Percentiles rank a stretch among this genome's conserved stretches.
Evolutionary conservation across 805 yeast species (phyloP).

Genomic region (Kregervanrija fluxuum): DNA sequence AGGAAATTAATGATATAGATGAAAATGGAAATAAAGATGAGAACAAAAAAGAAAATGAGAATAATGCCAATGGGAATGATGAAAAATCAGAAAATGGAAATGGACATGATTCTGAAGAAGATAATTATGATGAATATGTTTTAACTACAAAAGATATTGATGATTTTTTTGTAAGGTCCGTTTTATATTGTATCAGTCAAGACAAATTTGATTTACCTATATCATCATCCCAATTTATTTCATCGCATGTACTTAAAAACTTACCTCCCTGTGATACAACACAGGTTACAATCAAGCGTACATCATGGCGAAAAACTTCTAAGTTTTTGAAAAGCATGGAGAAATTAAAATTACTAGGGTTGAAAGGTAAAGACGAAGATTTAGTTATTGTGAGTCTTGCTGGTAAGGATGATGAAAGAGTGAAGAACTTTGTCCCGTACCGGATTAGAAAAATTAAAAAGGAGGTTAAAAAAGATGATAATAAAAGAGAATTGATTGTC

Average conservation of each 20-base stretch:
- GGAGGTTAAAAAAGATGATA: background rate
- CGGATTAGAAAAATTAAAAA: slow-evolving; percentile 28
- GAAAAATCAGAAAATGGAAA: slow-evolving; percentile 3
- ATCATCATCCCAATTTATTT: slow-evolving; percentile 66
- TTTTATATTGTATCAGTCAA: slow-evolving; percentile 59
- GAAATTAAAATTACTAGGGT: slow-evolving; percentile 56
- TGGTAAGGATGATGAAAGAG: slow-evolving; percentile 36
- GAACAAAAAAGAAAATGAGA: slow-evolving; percentile 7
- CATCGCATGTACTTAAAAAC: slow-evolving; percentile 60
- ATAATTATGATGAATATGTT: slow-evolving; percentile 24
- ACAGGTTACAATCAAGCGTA: slow-evolving; percentile 58
- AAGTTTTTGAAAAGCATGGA: slow-evolving; percentile 85
- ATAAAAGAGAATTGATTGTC: slow-evolving; percentile 17
- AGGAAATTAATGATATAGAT: slow-evolving; percentile 15
- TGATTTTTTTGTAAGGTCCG: slow-evolving; percentile 61
- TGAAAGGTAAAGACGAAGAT: slow-evolving; percentile 85
- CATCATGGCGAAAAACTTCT: slow-evolving; percentile 85
- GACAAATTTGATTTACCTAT: slow-evolving; percentile 58
- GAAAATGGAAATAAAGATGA: slow-evolving; percentile 5
- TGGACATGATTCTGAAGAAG: slow-evolving; percentile 13
- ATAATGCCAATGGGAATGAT: background rate
- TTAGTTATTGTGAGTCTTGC: slow-evolving; percentile 48
- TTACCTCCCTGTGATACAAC: slow-evolving; percentile 58
- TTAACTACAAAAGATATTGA: slow-evolving; percentile 64
- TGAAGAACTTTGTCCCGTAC: slow-evolving; percentile 62